Evolutionary conservation across 2,329 filamentous ascomycete species (phyloP).

Genomic region (Fusarium albidum): DNA sequence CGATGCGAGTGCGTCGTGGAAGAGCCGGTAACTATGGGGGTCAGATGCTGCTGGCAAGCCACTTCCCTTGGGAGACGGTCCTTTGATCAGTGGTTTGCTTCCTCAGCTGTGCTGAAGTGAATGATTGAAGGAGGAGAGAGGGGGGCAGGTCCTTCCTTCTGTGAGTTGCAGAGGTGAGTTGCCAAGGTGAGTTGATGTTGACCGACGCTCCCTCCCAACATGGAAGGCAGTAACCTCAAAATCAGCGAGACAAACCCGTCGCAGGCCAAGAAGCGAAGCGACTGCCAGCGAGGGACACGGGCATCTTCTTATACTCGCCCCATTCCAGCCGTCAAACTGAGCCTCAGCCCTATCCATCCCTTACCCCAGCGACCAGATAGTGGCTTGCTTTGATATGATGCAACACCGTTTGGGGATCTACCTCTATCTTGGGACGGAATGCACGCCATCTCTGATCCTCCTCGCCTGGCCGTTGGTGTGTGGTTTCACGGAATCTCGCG

Average conservation of each 20-base stretch:
- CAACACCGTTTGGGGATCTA: slow-evolving; percentile 16
- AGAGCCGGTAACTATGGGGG: background rate
- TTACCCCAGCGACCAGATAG: slow-evolving; percentile 6
- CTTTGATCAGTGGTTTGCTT: background rate
- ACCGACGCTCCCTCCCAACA: background rate
- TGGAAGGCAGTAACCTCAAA: background rate
- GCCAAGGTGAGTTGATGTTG: too few species aligned
- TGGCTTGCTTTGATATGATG: slow-evolving; percentile 17
- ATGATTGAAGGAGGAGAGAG: background rate
- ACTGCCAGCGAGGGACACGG: background rate
- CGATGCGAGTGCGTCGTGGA: background rate
- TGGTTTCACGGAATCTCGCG: slow-evolving; percentile 4
- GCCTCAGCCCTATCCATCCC: slow-evolving; percentile 18
- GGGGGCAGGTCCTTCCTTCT: background rate
- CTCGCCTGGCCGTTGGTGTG: slow-evolving; percentile 9
- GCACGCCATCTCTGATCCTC: slow-evolving; percentile 8
- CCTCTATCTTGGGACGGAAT: slow-evolving; percentile 1
- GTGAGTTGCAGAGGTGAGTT: background rate
- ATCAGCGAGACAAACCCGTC: too few species aligned
- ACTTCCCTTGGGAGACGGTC: too few species aligned
- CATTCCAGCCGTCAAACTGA: background rate
- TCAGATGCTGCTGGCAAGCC: background rate
- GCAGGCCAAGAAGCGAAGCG: too few species aligned
- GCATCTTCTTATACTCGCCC: slow-evolving; percentile 32
- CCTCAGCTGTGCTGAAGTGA: background rate